Conservation (phyloP, 2,329 filamentous ascomycete species). For the Rutstroemia sp. region DNA sequence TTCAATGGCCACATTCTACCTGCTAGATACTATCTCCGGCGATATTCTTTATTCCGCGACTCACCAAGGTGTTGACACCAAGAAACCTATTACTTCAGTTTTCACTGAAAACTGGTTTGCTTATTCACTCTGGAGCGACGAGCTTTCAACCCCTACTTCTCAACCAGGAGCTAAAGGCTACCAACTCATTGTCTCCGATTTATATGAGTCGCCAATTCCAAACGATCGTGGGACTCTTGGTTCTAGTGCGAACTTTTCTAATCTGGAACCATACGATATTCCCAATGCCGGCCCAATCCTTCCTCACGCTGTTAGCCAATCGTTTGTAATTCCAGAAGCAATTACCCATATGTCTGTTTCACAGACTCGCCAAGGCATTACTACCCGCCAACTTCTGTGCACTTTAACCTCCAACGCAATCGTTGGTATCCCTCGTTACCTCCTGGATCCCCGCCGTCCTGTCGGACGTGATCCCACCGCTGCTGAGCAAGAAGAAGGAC, state of each 20-base stretch:
- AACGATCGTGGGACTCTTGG: conserved; percentile 81
- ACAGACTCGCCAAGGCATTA: conserved; percentile 87
- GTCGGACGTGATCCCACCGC: conserved; percentile 76
- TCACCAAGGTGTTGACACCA: conserved; percentile 66
- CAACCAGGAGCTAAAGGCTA: conserved; percentile 67
- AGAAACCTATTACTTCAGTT: conserved; percentile 65
- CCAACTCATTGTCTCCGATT: conserved; percentile 76
- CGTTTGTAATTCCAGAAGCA: conserved; percentile 73
- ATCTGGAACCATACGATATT: conserved; percentile 56
- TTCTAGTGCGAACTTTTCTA: conserved; percentile 65
- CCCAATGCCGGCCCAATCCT: conserved; percentile 46
- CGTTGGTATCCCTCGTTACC: conserved; percentile 66
- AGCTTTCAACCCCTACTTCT: conserved; percentile 48
- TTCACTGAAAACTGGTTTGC: conserved; percentile 94
- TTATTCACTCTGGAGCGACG: conserved; percentile 67
- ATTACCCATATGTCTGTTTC: conserved; percentile 76
- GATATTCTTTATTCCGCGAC: conserved; percentile 64
- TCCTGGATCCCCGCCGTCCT: conserved; percentile 81
- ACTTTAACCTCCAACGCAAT: conserved; percentile 70
- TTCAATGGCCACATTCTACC: conserved; percentile 61
- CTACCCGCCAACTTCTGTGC: conserved; percentile 72
- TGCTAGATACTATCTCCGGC: conserved; percentile 83
- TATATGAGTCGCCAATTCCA: conserved; percentile 77
- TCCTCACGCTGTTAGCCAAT: conserved; percentile 72
- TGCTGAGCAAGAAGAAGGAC: conserved; percentile 74